Evolutionary conservation across 2,329 filamentous ascomycete species (phyloP).

Genomic region (Orbilia javanica): DNA sequence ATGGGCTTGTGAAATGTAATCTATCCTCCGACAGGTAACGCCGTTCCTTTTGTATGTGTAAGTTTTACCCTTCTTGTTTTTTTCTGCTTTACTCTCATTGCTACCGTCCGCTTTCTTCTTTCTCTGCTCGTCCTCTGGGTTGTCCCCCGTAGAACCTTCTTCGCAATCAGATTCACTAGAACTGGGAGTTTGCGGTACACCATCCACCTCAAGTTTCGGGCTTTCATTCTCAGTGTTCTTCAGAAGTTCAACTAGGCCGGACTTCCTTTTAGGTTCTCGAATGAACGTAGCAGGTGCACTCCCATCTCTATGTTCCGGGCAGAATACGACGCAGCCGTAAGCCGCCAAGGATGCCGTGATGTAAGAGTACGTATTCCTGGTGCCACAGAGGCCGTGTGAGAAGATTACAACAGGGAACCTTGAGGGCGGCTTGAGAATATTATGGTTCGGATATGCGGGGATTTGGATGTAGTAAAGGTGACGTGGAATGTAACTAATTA

Average conservation of each 20-base stretch:
- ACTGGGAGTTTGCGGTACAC: conserved; percentile 39
- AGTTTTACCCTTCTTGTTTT: conserved; percentile 8
- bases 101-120: not conserved
- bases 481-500: conserved; percentile 76
- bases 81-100: not conserved
- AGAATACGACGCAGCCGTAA: conserved; percentile 83
- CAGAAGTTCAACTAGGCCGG: conserved; percentile 61
- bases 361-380: conserved; percentile 87
- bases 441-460: conserved; percentile 72
- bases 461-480: conserved; percentile 80
- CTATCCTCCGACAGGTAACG: conserved; percentile 22
- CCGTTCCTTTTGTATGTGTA: not conserved
- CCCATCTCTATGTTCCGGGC: conserved; percentile 85
- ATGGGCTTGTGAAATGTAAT: conserved; percentile 38
- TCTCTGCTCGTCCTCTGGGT: not conserved
- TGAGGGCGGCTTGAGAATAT: conserved; percentile 69
- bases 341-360: conserved; percentile 80
- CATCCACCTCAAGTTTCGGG: conserved; percentile 17
- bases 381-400: conserved; percentile 85
- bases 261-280: conserved; percentile 65
- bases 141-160: not conserved
- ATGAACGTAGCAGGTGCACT: conserved; percentile 80
- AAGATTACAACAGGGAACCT: conserved; percentile 80
- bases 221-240: conserved; percentile 62
- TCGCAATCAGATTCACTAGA: conserved; percentile 47